A percentile compares a stretch with the other conserved stretches of the same genome.
Conservation (phyloP, 2,329 filamentous ascomycete genomes). For the Metarhizium humberi region DNA sequence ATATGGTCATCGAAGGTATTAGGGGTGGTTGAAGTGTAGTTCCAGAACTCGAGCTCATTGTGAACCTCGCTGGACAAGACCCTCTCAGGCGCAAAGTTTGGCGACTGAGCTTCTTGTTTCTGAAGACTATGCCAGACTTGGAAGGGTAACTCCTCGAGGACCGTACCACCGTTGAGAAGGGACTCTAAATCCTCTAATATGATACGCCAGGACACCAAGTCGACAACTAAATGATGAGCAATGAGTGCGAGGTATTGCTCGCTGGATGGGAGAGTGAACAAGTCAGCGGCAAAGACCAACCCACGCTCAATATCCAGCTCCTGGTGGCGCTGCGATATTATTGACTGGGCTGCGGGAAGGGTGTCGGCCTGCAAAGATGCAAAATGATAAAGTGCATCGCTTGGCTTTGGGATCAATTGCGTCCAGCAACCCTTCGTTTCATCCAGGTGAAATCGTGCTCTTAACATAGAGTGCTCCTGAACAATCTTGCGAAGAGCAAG, state of each 20-base stretch:
- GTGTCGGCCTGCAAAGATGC: not conserved
- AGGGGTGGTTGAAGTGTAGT: not conserved
- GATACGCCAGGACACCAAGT: slow-evolving; percentile 36
- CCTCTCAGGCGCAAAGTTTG: not conserved
- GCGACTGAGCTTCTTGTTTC: not conserved
- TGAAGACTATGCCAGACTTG: slow-evolving; percentile 22
- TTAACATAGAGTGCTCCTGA: slow-evolving; percentile 6
- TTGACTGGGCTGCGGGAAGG: not conserved
- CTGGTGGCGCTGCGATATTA: not conserved
- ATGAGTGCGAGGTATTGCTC: slow-evolving; percentile 20
- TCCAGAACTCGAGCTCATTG: slow-evolving; percentile 3
- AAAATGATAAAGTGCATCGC: not conserved
- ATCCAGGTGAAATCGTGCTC: slow-evolving; percentile 4
- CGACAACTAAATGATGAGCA: slow-evolving; percentile 30
- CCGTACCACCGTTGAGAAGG: slow-evolving; percentile 17
- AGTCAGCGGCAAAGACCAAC: slow-evolving; percentile 12
- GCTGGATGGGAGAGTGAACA: not conserved
- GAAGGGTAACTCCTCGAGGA: slow-evolving; percentile 20
- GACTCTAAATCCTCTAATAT: slow-evolving; percentile 34
- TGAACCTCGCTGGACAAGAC: not conserved
- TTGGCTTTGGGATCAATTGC: not conserved
- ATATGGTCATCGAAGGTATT: slow-evolving; percentile 2
- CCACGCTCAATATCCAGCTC: slow-evolving; percentile 9
- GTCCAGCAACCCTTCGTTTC: not conserved
- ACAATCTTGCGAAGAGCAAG: slow-evolving; percentile 1